Evolutionary conservation across 805 yeast species (phyloP).

Genomic region (Ogataea corticis): DNA sequence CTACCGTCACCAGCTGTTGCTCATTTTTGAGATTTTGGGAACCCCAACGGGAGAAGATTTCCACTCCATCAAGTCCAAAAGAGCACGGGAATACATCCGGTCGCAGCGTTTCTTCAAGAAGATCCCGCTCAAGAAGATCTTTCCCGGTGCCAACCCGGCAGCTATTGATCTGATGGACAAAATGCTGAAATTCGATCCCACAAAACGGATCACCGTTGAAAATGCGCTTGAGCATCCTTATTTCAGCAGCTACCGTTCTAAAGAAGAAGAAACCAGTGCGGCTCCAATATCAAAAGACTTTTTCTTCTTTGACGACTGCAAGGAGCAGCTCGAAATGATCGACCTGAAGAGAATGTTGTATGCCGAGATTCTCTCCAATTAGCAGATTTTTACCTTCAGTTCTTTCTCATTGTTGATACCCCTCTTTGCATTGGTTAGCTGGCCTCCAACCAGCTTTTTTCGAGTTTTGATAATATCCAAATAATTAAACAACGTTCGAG

Average conservation of each 20-base stretch:
- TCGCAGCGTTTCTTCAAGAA: slow-evolving; percentile 63
- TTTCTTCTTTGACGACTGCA: slow-evolving; percentile 54
- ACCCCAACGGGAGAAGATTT: slow-evolving; percentile 75
- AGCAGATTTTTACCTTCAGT: neutral
- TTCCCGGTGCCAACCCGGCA: slow-evolving; percentile 49
- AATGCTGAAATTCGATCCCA: slow-evolving; percentile 80
- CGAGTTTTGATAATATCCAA: too few relatives aligned
- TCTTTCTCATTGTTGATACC: neutral
- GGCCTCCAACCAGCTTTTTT: too few relatives aligned
- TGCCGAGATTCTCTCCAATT: slow-evolving; percentile 47
- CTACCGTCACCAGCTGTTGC: slow-evolving; percentile 64
- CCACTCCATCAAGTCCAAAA: slow-evolving; percentile 66
- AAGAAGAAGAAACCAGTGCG: slow-evolving; percentile 66
- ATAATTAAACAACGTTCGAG: too few relatives aligned
- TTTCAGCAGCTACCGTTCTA: slow-evolving; percentile 64
- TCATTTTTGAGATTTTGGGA: slow-evolving; percentile 69
- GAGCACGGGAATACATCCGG: slow-evolving; percentile 76
- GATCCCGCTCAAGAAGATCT: slow-evolving; percentile 50
- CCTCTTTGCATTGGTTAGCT: neutral
- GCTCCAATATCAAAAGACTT: slow-evolving; percentile 55
- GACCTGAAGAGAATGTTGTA: slow-evolving; percentile 55
- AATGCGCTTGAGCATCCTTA: slow-evolving; percentile 85
- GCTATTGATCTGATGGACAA: slow-evolving; percentile 65
- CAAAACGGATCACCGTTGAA: slow-evolving; percentile 75
- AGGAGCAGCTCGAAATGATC: slow-evolving; percentile 48